A percentile compares a stretch with the other conserved stretches of the same genome.
phyloP scores from a whole-genome alignment of 2,329 filamentous ascomycete species.

The Xylaria sp. region DNA sequence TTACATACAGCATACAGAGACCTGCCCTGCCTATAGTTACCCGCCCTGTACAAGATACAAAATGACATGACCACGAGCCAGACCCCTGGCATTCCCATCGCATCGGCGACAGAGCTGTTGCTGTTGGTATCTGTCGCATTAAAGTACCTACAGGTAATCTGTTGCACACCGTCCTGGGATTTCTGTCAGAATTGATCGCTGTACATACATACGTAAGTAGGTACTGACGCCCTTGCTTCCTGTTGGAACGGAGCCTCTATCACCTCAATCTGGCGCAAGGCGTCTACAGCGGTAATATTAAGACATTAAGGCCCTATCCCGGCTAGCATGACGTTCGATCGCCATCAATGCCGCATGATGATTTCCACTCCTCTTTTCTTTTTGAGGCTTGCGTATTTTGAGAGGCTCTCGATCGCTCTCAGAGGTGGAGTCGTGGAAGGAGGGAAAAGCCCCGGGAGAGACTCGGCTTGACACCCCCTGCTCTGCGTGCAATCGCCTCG shows the following conservation, averaged over 20 bases:
- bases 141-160: slow-evolving; percentile 21
- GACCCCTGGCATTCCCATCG: slow-evolving; percentile 30
- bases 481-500: slow-evolving; percentile 43
- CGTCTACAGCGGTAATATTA: slow-evolving; percentile 40
- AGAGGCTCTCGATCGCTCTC: slow-evolving; percentile 43
- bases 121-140: slow-evolving; percentile 26
- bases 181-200: slow-evolving; percentile 7
- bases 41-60: slow-evolving; percentile 5
- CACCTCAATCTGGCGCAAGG: slow-evolving; percentile 40
- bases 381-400: slow-evolving; percentile 46
- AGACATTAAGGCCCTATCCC: slow-evolving; percentile 40
- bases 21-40: slow-evolving; percentile 32
- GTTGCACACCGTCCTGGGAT: slow-evolving; percentile 21
- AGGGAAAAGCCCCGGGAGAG: slow-evolving; percentile 29
- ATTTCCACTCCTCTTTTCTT: slow-evolving; percentile 38
- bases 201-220: background rate
- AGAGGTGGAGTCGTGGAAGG: slow-evolving; percentile 42
- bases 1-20: slow-evolving; percentile 27
- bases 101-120: slow-evolving; percentile 21
- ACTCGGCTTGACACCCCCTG: slow-evolving; percentile 41
- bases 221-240: background rate
- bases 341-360: slow-evolving; percentile 44
- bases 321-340: slow-evolving; percentile 47
- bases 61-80: slow-evolving; percentile 22
- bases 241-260: slow-evolving; percentile 37